Base-by-base conservation (phyloP, 805 yeast genomes). In the Teunomyces funiuensis region DNA sequence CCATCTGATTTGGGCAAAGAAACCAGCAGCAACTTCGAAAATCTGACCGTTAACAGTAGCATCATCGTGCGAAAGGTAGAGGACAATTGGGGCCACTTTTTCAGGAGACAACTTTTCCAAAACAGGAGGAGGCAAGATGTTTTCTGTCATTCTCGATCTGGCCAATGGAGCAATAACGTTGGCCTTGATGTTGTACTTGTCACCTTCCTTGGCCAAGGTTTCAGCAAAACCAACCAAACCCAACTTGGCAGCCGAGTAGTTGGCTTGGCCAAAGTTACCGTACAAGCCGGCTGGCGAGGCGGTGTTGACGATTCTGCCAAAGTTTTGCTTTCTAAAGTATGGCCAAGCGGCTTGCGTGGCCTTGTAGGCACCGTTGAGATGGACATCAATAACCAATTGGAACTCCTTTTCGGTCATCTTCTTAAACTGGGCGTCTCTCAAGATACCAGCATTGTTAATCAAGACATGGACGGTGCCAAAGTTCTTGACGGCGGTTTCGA, bases 191-290 rank as follows among this genome's bases (percentile, higher is more conserved):
- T 89, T 88, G 70, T 85, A 80, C 60, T 77, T 87, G 39, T 63
- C 77, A 51, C 99, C 99, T 68, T 91, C 99, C 69, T 88, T 90
- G 18, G 97, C 96, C 58, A 90, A 77, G 6, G 97, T 89, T 66
- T 91, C 97, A 36, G 95, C 85, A 54, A 91, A 80, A 8, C 97
- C 98, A 42, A 91, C 86, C 40, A 89, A 71, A 13, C 87, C 98
- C 47, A 86, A 71, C 65, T 91, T 91, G 16, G 97, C 97, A 20
- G 96, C 90, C 1, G 97, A 82, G 68, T 91, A 91, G 69, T 91
- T 91, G 29, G 96, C 80, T 69, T 91, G 99, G 37, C 99, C 99
- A 67, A 90, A 91, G 69, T 89, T 89, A 47, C 99, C 99, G 62
- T 85, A 91, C 50, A 91, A 74, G 16, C 99, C 99, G 26, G 98